Base-by-base conservation (phyloP, 169 alveolate genomes). In the Eimeria tenella region DNA sequence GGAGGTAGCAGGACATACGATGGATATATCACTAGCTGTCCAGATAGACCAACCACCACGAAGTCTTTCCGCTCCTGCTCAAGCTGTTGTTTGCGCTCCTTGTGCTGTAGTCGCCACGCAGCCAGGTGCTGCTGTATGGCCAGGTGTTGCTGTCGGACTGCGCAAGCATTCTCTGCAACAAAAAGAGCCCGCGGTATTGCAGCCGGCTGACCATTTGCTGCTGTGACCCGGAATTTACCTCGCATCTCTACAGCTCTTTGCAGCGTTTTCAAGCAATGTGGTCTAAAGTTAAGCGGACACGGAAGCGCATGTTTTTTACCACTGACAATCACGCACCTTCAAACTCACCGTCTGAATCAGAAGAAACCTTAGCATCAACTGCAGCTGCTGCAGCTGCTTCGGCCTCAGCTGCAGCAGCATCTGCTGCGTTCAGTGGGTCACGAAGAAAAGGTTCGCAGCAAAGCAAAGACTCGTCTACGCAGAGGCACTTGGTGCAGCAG, bases 21-120 rank as follows among this genome's bases (percentile, higher is more conserved):
- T 0, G 90, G 90, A 31, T 82, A 82, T 19, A 58, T 74, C 9
- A 82, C 11, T 58, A 82, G 62, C 77, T 31, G 75, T 42, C 90
- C 90, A 58, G 90, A 82, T 60, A 82, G 19, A 19, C 90, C 90
- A 23, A 60, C 17, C 77, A 82, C 90, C 11, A 56, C 90, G 11
- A 11, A 8, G 19, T 82, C 77, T 13, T 60, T 74, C 75, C n/a
- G 49, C 75, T 11, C 55, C 58, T 82, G 70, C 56, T 56, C 73
- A 52, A 52, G 88, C 52, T 79, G 88, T 71, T 81, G 89, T 53
- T 81, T 50, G 73, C 15, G 56, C 42, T 50, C 17, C 31, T 50
- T 50, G 31, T 42, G 83, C 42, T 73, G 83, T 4, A 73, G 25
- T 31, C 19, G 56, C 58, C 83, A 73, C 83, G 55, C 87, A 31